Base-by-base conservation (phyloP, 768 basidiomycete species). In the Mycena polygramma region DNA sequence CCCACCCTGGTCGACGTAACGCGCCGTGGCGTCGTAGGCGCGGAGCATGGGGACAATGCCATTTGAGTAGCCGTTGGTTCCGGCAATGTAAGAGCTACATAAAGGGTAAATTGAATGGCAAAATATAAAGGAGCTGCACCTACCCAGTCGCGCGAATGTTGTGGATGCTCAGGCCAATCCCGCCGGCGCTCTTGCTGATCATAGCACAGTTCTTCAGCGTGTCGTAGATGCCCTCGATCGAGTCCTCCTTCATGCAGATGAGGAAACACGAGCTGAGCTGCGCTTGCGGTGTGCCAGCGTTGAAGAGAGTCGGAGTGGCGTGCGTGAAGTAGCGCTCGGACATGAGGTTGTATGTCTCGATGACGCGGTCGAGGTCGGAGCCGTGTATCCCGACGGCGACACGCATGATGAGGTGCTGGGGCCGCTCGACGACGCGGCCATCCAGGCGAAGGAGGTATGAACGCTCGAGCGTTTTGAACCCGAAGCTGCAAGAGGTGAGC, bases 11-110 rank as follows among this genome's bases (percentile, higher is more conserved):
- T 99, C 98, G 66, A 99, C 98, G 76, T 99, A 99, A 41, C 98
- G 95, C 30, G 98, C 98, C 9, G 98, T 99, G 35, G 97, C 95
- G 77, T 99, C 97, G 80, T 93, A 99, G 0, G 95, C 97, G 66
- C 98, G 94, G 49, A 99, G 92, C 98, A 99, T 99, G 20, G 98
- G 98, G 2, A 99, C 95, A 77, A 99, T 98, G 66, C 98, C 98
- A 75, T 99, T 99, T 2, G 97, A 98, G 81, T 98, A 98, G 2
- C 98, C 98, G 80, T 99, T 99, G 37, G 98, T 99, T 22, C 98
- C 98, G 15, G 98, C 96, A 72, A 99, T 99, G 84, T 99, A 99
- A 0, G 97, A 96, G 19, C 97, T 95, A 68, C 0, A 72, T 68
- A 1, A 26, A 37, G 7, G 1, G 51, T 61, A 19, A 63, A 19